Base-by-base conservation (phyloP, 371 early-diverging fungal genomes). In the Umbelopsis sp. region DNA sequence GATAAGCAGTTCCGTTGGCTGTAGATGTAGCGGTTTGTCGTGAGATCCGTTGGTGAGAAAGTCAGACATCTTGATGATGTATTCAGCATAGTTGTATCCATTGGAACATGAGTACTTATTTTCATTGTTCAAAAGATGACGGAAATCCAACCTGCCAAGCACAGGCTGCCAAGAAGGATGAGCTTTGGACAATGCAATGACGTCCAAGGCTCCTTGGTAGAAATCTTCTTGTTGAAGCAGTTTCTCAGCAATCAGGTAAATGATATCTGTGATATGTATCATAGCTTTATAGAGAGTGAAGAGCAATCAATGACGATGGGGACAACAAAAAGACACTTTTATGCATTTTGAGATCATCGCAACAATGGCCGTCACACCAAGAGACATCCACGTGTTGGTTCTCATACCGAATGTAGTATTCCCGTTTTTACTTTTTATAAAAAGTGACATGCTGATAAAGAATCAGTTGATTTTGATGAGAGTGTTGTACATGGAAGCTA, bases 101-200 rank as follows among this genome's bases (percentile, higher is more conserved):
- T 57, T 29, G 8, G 57, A 14, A n/a, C 18, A 14, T 32, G 22
- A 0, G 4, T 32, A 18, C 29, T 11, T 5, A 18, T 57, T 35
- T 57, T 57, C 57, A 57, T 57, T 57, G 37, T 57, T 35, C 57
- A 57, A 35, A 12, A 57, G 22, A 32, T 57, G n/a, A 12, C 32
- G 12, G 7, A 57, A 11, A 35, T 57, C 35, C 57, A 57, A 14
- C 7, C 16, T 57, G 35, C 57, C 35, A 35, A 57, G 57, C 3
- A 57, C 57, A 35, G 57, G 57, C 18, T 57, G 35, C 57, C 57
- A 57, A 57, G 29, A 57, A 18, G 57, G 57, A 35, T 57, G 57
- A 18, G 57, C 57, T n/a, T 57, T 29, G 1, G 57, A 24, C 22
- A 57, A 29, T 18, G 57, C 57, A 37, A 57, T 57, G 57, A 57